phyloP scores from a whole-genome alignment of 2,329 filamentous ascomycete species.

The Apiospora aurea region DNA sequence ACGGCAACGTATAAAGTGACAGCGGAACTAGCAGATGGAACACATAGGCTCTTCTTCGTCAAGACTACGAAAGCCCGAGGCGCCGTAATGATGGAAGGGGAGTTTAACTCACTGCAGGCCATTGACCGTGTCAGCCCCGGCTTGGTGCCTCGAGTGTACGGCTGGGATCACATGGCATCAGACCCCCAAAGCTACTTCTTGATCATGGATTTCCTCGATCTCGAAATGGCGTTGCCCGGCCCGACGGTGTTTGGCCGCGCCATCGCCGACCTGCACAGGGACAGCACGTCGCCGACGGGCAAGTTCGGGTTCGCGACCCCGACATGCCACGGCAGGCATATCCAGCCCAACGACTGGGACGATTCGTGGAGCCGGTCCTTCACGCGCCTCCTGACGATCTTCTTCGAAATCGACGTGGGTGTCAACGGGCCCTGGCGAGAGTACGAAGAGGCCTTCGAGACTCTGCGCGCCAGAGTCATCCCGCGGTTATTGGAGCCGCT shows the following conservation, averaged over 20 bases:
- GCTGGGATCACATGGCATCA: background rate
- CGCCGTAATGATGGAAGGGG: constrained; percentile 29
- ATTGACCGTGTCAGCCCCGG: constrained; percentile 27
- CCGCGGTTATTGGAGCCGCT: constrained; percentile 32
- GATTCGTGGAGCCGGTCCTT: constrained; percentile 32
- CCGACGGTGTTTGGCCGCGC: constrained; percentile 29
- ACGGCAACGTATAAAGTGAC: background rate
- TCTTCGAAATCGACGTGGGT: constrained; percentile 33
- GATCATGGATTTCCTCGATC: constrained; percentile 29
- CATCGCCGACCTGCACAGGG: constrained; percentile 34
- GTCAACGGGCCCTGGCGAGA: constrained; percentile 34
- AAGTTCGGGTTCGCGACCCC: constrained; percentile 33
- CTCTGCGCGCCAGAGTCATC: constrained; percentile 29
- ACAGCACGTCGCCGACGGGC: constrained; percentile 34
- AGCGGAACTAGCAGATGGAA: background rate
- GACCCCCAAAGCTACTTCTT: constrained; percentile 28
- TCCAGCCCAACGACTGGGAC: constrained; percentile 28
- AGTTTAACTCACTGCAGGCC: constrained; percentile 28
- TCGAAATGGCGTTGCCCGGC: constrained; percentile 29
- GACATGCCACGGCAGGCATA: constrained; percentile 31
- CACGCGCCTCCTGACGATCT: constrained; percentile 32
- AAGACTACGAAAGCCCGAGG: constrained; percentile 11
- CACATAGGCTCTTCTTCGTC: background rate
- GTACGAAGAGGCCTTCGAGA: constrained; percentile 32
- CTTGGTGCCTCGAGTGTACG: constrained; percentile 29